Conservation (phyloP, 1,139 yeast species). For the Zygosaccharomyces sapae region DNA sequence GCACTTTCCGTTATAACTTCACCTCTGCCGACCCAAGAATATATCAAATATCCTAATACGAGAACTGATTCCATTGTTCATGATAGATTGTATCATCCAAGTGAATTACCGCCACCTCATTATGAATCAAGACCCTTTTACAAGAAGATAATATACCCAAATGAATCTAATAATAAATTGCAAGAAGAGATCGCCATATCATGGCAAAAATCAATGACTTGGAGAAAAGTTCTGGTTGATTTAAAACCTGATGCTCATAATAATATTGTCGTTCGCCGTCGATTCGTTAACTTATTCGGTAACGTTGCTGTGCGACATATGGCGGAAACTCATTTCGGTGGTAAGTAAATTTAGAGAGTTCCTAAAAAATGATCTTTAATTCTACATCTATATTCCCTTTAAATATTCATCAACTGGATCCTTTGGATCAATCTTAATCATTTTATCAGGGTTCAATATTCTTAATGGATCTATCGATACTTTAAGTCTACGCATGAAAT, state of each 20-base stretch:
- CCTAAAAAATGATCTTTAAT: background rate
- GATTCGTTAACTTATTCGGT: slow-evolving; percentile 92
- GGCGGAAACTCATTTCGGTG: slow-evolving; percentile 59
- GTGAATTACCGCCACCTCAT: slow-evolving; percentile 57
- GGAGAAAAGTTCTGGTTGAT: slow-evolving; percentile 89
- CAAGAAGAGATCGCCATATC: slow-evolving; percentile 86
- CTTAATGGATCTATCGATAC: slow-evolving; percentile 53
- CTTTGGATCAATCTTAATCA: slow-evolving; percentile 53
- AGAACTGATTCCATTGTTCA: slow-evolving; percentile 67
- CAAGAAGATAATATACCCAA: slow-evolving; percentile 31
- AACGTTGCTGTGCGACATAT: slow-evolving; percentile 90
- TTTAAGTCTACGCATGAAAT: slow-evolving; percentile 54
- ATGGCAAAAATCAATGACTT: slow-evolving; percentile 78
- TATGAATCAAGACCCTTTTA: slow-evolving; percentile 28
- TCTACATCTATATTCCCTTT: background rate
- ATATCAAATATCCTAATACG: slow-evolving; percentile 53
- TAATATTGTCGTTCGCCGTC: slow-evolving; percentile 81
- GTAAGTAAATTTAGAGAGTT: slow-evolving; percentile 4
- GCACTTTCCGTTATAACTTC: slow-evolving; percentile 65
- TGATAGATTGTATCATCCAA: slow-evolving; percentile 67
- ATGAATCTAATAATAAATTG: slow-evolving; percentile 38
- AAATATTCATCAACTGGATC: slow-evolving; percentile 34
- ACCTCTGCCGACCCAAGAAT: slow-evolving; percentile 73
- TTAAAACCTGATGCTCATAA: slow-evolving; percentile 94
- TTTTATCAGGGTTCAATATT: slow-evolving; percentile 57